Evolutionary conservation across 139 green algal species (phyloP), one percentile per base, ranked within the genome.

Genomic region (Volvox reticuliferus): DNA sequence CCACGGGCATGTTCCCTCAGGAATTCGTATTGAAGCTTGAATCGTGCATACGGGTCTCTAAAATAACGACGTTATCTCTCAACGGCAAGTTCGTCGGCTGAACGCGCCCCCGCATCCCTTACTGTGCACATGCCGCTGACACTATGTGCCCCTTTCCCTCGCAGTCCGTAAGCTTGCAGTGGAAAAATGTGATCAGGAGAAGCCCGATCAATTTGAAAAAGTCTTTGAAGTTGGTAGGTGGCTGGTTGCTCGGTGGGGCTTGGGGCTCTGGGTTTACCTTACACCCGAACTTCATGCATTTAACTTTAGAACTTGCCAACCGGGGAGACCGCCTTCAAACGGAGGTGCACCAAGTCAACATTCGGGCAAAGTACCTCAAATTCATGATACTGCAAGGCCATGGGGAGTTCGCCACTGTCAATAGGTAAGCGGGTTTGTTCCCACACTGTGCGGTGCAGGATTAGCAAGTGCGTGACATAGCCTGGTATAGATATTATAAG

Each of bases 1-100:
- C 94, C 6, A 95, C 93, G 1, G 94, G 94, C 37, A 92, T 94
- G 75, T 96, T 95, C 44, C 94, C 94, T 0, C 93, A 95, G 65
- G 94, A 96, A 80, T 91, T 96, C 76, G 93, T 96, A 21, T 37
- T 96, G 0, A 78, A 63, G 3, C 77, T 96, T 14, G 75, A 92
- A 0, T 77, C 65, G 0, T 35, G 36, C 20, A 91, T 92, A 17
- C 33, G 88, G 1, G 85, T 95, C 0, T 93, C 91, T 19, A 92
- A 93, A 32, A 95, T n/a, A n/a, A n/a, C n/a, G n/a, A n/a, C n/a
- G n/a, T n/a, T n/a, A 28, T 94, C 91, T 1, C 71, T 92, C 2
- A 93, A 95, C 33, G 92, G 92, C 93, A 87, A 62, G 91, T 89
- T 28, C 24, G 44, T 55, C 44, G 44, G 44, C 44, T 55, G 44